phyloP scores from a whole-genome alignment of 345 rosid species.

The Brassica juncea region DNA sequence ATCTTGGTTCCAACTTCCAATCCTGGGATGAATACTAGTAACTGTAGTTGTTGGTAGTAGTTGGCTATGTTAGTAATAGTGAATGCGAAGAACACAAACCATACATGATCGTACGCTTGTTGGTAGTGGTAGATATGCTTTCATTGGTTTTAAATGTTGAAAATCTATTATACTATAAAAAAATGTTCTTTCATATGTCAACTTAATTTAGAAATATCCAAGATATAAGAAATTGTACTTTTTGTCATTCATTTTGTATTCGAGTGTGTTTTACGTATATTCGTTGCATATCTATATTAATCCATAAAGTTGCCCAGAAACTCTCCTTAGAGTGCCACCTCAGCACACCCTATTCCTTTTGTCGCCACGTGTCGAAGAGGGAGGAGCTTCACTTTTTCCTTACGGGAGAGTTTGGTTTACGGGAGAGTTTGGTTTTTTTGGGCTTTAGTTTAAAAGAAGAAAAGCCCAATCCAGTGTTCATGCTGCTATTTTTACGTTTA shows the following conservation, averaged over 20 bases:
- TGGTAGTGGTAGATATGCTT: background rate
- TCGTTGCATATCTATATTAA: background rate
- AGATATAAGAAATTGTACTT: background rate
- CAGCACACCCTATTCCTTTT: too few species aligned
- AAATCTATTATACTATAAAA: background rate
- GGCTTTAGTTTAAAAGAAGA: too few species aligned
- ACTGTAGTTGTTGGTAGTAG: background rate
- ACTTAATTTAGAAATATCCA: background rate
- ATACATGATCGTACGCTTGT: background rate
- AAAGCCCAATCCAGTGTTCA: too few species aligned
- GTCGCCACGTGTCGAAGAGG: too few species aligned
- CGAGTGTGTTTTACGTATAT: background rate
- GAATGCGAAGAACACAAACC: slow-evolving; percentile 3
- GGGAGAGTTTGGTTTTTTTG: too few species aligned
- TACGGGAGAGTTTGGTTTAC: too few species aligned
- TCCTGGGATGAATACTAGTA: background rate
- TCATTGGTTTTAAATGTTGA: background rate
- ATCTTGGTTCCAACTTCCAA: background rate
- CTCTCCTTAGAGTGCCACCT: too few species aligned
- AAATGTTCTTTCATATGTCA: background rate
- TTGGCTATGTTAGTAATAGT: background rate
- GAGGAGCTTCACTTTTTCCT: too few species aligned
- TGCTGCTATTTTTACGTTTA: too few species aligned
- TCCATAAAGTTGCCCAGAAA: too few species aligned
- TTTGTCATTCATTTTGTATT: background rate